Base-by-base conservation (phyloP, 495 filamentous ascomycete genomes). In the Umbilicaria muhlenbergii region DNA sequence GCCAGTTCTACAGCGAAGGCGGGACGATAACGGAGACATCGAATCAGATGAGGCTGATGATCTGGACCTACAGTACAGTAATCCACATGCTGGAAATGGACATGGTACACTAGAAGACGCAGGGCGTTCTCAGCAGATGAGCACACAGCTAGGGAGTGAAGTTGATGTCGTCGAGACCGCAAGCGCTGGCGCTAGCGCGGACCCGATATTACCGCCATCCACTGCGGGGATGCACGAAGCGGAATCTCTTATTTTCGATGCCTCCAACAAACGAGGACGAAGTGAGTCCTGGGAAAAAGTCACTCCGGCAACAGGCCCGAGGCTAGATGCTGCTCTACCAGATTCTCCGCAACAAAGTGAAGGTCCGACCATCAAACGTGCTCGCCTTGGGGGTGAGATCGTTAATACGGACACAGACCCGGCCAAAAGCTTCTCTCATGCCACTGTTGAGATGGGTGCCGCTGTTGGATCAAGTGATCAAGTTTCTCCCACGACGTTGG, bases 1-100 rank as follows among this genome's bases (percentile, higher is more conserved):
- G 74, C 77, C 75, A 4, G 49, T 63, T 13, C 62, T 78, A 14
- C 32, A 48, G 32, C 34, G 21, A 3, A 45, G 11, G 28, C 12
- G 31, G 16, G 44, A 55, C 38, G 28, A 44, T 51, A 34, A 37
- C 16, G 17, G 40, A 32, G 15, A 39, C 36, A 28, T 39, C 35
- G 13, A 13, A 32, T 16, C n/a, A 18, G 21, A 42, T 34, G 53
- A 46, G 19, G 32, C 31, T 32, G 44, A 40, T 32, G 45, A 51
- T 19, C 40, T 43, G 8, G 47, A 48, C 10, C 42, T 34, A 16
- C 42, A 39, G 36, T 41, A 50, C 5, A 47, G 50, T 3, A 47
- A 53, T 43, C 38, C 32, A 32, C 39, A 55, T 14, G 41, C 13
- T 35, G 36, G 40, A 32, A 39, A 49, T 19, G 34, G 43, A 43